phyloP scores from a whole-genome alignment of 1,284 basidiomycete genomes.

The Malassezia nana region DNA sequence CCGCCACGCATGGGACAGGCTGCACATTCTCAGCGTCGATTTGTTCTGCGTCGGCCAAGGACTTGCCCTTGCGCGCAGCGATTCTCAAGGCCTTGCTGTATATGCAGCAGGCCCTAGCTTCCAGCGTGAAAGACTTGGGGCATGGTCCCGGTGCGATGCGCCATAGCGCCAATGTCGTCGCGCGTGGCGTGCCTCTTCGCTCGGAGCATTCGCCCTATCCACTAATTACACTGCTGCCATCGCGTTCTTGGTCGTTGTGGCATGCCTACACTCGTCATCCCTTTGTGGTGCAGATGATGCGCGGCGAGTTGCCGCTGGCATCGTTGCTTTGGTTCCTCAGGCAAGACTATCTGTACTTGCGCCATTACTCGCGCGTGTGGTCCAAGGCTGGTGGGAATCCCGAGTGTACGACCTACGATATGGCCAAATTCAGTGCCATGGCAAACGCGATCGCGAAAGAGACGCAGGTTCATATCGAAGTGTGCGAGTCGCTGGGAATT shows the following conservation, averaged over 20 bases:
- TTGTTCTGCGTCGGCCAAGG: conserved; percentile 59
- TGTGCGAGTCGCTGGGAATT: conserved; percentile 33
- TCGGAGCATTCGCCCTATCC: not conserved
- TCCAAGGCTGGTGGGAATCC: conserved; percentile 57
- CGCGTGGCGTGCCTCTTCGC: conserved; percentile 33
- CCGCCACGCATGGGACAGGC: conserved; percentile 71
- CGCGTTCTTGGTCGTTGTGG: conserved; percentile 39
- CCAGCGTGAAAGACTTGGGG: conserved; percentile 60
- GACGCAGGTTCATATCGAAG: conserved; percentile 25
- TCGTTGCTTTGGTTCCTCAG: conserved; percentile 76
- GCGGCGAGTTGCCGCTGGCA: conserved; percentile 59
- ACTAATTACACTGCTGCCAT: conserved; percentile 12
- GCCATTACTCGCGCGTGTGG: conserved; percentile 53
- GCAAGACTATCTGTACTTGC: conserved; percentile 54
- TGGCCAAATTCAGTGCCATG: conserved; percentile 60
- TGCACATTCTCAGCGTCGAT: conserved; percentile 81
- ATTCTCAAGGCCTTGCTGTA: conserved; percentile 59
- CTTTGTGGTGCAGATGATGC: conserved; percentile 66
- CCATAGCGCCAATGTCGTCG: conserved; percentile 62
- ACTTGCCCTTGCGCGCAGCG: conserved; percentile 57
- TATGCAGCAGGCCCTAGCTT: conserved; percentile 66
- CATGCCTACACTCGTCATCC: conserved; percentile 57
- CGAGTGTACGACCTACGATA: conserved; percentile 54
- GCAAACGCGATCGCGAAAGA: conserved; percentile 27
- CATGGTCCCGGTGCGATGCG: conserved; percentile 75